Conservation (phyloP, 2,329 filamentous ascomycete genomes). For the Ampelomyces quisqualis region DNA sequence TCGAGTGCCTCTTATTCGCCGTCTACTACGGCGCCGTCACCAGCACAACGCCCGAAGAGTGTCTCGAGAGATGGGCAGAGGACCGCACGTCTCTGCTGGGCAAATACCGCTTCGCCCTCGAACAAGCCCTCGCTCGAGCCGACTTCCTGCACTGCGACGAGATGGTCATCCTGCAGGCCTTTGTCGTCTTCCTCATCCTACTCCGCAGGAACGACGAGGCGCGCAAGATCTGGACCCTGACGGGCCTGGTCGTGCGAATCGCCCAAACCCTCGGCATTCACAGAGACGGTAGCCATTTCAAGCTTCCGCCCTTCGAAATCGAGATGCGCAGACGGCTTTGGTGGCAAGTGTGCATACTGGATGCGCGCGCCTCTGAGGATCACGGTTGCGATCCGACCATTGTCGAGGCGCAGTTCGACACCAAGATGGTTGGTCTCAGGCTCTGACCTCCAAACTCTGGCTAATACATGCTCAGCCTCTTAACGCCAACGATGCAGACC, state of each 20-base stretch:
- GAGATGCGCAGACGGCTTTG: conserved; percentile 62
- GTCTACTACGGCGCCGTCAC: conserved; percentile 63
- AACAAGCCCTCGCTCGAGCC: conserved; percentile 64
- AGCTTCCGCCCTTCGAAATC: conserved; percentile 59
- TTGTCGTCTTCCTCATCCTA: conserved; percentile 62
- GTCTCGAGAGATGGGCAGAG: conserved; percentile 52
- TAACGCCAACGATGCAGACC: conserved; percentile 58
- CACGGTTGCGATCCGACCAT: conserved; percentile 65
- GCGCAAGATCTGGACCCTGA: conserved; percentile 59
- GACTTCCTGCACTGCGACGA: conserved; percentile 64
- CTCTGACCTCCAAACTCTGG: neutral
- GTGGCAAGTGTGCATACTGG: conserved; percentile 62
- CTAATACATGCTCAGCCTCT: conserved; percentile 44
- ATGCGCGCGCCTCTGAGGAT: conserved; percentile 62
- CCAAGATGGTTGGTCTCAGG: conserved; percentile 47
- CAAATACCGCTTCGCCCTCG: conserved; percentile 62
- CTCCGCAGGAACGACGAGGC: conserved; percentile 54
- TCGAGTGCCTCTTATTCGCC: conserved; percentile 62
- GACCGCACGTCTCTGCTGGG: conserved; percentile 52
- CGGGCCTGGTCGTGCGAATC: conserved; percentile 59
- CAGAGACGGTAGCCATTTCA: conserved; percentile 58
- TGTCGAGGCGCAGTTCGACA: conserved; percentile 60
- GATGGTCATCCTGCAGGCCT: conserved; percentile 62
- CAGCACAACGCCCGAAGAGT: conserved; percentile 53
- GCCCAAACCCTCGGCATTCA: conserved; percentile 62